Percentiles rank a stretch among this genome's conserved stretches.
phyloP scores from a whole-genome alignment of 108 stramenopile genomes.

The Fragilaria radians region DNA sequence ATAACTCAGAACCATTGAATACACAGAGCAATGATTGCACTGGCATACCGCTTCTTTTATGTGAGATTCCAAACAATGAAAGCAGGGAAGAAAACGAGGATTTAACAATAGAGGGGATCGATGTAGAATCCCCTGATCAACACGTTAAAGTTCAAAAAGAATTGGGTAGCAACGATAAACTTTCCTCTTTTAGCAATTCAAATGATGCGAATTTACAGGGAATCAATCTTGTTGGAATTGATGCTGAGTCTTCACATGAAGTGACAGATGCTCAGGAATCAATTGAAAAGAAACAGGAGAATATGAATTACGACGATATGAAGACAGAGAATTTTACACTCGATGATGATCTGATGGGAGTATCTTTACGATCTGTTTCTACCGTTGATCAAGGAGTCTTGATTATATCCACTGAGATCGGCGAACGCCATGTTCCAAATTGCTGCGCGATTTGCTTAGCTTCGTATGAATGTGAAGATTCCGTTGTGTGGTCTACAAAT shows the following conservation, averaged over 20 bases:
- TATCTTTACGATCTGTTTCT: neutral
- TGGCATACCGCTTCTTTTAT: too few species aligned
- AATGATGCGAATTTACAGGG: neutral
- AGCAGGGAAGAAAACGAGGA: too few species aligned
- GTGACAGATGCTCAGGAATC: too few species aligned
- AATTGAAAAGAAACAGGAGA: neutral
- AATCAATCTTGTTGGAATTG: neutral
- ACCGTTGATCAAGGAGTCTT: neutral
- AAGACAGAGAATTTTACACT: neutral
- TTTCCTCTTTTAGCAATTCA: neutral
- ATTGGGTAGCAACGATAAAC: too few species aligned
- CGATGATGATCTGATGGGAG: neutral
- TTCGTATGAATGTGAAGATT: constrained; percentile 45
- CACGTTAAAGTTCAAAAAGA: too few species aligned
- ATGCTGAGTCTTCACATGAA: neutral
- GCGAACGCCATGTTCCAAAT: constrained; percentile 36
- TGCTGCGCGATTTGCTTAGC: constrained; percentile 65
- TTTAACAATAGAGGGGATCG: too few species aligned
- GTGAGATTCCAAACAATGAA: too few species aligned
- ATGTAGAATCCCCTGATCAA: too few species aligned
- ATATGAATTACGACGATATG: neutral
- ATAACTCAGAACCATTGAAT: too few species aligned
- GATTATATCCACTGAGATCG: neutral
- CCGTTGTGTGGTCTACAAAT: constrained; percentile 43
- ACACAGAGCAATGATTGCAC: too few species aligned